Evolutionary conservation across 371 early-diverging fungal genomes (phyloP).

Genomic region (Parasitella parasitica): DNA sequence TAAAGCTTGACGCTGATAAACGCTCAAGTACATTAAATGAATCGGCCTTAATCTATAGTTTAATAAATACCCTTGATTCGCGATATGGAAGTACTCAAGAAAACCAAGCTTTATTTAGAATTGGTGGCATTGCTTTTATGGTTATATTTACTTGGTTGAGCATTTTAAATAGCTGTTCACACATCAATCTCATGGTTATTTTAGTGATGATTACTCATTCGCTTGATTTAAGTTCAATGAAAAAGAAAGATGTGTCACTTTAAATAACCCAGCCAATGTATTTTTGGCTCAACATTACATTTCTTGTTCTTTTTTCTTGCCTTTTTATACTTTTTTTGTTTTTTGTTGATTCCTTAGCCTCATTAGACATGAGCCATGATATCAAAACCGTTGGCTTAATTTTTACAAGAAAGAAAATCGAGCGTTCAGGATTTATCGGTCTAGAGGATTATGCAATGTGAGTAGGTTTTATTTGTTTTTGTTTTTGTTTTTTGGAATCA

Average conservation of each 20-base stretch:
- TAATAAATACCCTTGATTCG: no score
- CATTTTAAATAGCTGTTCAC: neutral
- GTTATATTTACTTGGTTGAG: no score
- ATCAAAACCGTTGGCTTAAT: constrained; percentile 42
- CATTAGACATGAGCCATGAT: constrained; percentile 6
- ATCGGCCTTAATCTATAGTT: no score
- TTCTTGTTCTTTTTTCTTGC: neutral
- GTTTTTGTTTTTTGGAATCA: neutral
- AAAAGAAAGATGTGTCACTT: constrained; percentile 1
- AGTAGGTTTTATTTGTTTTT: neutral
- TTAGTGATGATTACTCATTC: neutral
- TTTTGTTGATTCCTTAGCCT: neutral
- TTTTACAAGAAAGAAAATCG: constrained; percentile 40
- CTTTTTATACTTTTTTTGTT: neutral
- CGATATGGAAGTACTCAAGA: no score
- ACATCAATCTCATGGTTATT: neutral
- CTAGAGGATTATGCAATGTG: constrained; percentile 45
- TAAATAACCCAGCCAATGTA: neutral
- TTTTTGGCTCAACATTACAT: neutral
- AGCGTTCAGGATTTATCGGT: constrained; percentile 42
- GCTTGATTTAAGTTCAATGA: neutral
- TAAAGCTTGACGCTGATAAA: no score
- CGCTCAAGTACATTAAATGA: no score
- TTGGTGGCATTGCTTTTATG: no score
- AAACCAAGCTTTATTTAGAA: no score